A percentile compares a stretch with the other conserved stretches of the same genome.
phyloP scores from a whole-genome alignment of 2,329 filamentous ascomycete genomes.

The Diplodia mutila region DNA sequence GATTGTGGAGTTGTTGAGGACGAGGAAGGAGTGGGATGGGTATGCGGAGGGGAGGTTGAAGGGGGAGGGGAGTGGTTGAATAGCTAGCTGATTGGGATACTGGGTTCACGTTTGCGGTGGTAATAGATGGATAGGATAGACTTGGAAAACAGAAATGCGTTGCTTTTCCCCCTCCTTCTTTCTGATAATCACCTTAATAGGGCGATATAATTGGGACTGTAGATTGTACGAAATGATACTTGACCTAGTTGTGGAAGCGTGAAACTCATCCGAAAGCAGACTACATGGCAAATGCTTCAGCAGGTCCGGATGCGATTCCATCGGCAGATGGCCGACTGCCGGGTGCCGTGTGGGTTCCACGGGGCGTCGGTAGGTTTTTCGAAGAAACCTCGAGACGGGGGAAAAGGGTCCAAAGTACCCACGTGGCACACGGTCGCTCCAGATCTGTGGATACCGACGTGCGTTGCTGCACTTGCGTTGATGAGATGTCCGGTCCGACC shows the following conservation, averaged over 20 bases:
- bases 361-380: not conserved
- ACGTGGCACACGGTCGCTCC: not conserved
- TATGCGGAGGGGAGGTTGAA: conserved; percentile 26
- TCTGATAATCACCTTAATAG: not conserved
- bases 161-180: not conserved
- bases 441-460: not conserved
- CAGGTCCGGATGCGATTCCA: not conserved
- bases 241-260: not conserved
- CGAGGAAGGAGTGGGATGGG: conserved; percentile 29
- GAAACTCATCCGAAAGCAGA: not conserved
- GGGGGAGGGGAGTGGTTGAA: conserved; percentile 1
- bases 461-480: too few relatives aligned
- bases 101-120: not conserved
- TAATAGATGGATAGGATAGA: not conserved
- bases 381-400: conserved; percentile 10
- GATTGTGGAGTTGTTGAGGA: conserved; percentile 29
- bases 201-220: not conserved
- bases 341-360: not conserved
- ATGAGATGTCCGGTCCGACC: not conserved
- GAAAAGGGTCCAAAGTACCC: not conserved
- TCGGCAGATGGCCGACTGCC: not conserved
- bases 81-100: not conserved
- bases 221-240: not conserved
- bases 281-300: not conserved
- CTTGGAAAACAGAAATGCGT: not conserved